Evolutionary conservation across 2,329 filamentous ascomycete species (phyloP), one percentile per base, ranked within the genome.

Genomic region (Fusarium sarcochroum): DNA sequence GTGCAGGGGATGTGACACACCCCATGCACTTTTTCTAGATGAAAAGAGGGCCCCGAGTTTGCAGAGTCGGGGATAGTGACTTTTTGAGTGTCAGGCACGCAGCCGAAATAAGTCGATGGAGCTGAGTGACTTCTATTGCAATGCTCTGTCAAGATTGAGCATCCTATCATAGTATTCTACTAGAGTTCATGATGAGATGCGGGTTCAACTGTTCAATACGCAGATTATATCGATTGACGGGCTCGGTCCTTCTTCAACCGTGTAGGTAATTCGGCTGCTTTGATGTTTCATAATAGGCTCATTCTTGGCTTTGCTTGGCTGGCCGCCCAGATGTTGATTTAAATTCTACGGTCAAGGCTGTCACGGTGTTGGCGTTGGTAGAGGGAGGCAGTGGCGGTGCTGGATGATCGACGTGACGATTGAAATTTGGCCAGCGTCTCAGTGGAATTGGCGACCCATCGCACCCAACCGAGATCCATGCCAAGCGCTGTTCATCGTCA

Each of bases 321-420:
- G 30, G 46, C 32, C 58, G 42, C 42, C 59, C 37, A 64, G 41
- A 38, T 65, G 37, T 38, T 42, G 41, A 42, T 47, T 40, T 41
- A 17, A 32, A 37, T 64, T 47, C 27, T 46, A 11, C 41, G 25
- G 5, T 30, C 13, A 20, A 35, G 27, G 41, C 15, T 35, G 34
- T 47, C 27, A 30, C 37, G 42, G 40, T 18, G 15, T 35, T 41
- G 40, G 27, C 21, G 40, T 35, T 18, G 32, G 21, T 50, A 23
- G 17, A 34, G 9, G 23, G 41, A 50, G 10, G 18, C 20, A 15
- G 30, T 60, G 49, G 38, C 40, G 51, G 40, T 66, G 38, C 47
- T 54, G 23, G 58, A 37, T 27, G 73, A 75, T 74, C 71, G 41
- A 58, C 58, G 51, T 65, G 74, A 61, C 72, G 72, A 76, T 76